phyloP scores from a whole-genome alignment of 306 rosid species.

The Quillaja saponaria region DNA sequence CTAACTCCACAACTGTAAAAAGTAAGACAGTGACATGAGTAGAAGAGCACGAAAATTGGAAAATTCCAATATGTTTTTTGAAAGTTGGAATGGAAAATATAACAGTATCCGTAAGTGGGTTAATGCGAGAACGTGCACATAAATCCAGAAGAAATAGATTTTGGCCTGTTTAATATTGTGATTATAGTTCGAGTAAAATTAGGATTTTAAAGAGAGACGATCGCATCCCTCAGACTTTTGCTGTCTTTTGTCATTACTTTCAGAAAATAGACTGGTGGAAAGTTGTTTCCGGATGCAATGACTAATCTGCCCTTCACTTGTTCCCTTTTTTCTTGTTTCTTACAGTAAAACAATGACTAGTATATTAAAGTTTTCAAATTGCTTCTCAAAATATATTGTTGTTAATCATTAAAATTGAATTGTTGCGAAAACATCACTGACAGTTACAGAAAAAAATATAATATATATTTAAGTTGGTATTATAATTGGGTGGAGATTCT shows the following conservation, averaged over 20 bases:
- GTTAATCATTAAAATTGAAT: no score
- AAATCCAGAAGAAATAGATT: conserved; percentile 12
- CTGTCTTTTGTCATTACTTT: conserved; percentile 42
- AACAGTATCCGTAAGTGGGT: conserved; percentile 36
- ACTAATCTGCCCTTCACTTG: conserved; percentile 38
- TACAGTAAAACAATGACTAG: no score
- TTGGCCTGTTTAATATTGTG: conserved; percentile 6
- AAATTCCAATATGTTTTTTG: conserved; percentile 11
- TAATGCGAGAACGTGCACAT: conserved; percentile 40
- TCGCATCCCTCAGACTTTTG: conserved; percentile 38
- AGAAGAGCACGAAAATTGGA: conserved; percentile 19
- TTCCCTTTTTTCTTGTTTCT: conserved; percentile 31
- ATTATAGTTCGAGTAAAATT: conserved; percentile 25
- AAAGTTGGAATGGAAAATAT: neutral
- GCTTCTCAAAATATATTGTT: no score
- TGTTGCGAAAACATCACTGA: no score
- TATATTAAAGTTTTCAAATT: no score
- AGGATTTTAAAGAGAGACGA: conserved; percentile 29
- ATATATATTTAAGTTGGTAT: no score
- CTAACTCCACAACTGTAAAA: conserved; percentile 52
- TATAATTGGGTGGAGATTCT: no score
- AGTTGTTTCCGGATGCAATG: conserved; percentile 17
- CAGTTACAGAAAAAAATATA: no score
- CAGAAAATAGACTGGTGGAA: conserved; percentile 20
- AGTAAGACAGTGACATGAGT: conserved; percentile 22